phyloP scores from a whole-genome alignment of 2,329 filamentous ascomycete genomes.

The Talaromyces amestolkiae region DNA sequence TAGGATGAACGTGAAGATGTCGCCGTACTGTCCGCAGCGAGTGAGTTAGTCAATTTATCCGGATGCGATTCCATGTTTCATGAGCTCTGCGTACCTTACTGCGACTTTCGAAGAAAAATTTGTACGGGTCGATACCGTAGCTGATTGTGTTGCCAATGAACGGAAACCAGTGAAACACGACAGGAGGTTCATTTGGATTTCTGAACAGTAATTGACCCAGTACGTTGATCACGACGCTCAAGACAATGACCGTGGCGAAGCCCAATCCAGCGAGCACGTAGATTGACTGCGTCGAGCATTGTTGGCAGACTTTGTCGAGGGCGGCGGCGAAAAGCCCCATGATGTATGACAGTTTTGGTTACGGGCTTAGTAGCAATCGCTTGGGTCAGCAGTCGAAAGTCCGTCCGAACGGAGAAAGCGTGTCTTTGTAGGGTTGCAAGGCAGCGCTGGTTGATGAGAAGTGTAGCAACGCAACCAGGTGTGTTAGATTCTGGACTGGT shows the following conservation, averaged over 20 bases:
- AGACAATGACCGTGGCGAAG: constrained; percentile 49
- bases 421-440: too few relatives aligned
- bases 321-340: constrained; percentile 55
- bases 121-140: constrained; percentile 82
- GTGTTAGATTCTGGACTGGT: too few relatives aligned
- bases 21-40: constrained; percentile 63
- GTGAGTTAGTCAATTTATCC: neutral
- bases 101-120: constrained; percentile 63
- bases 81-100: constrained; percentile 63
- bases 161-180: constrained; percentile 65
- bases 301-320: constrained; percentile 45
- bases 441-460: neutral
- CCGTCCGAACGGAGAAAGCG: neutral
- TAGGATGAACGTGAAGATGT: constrained; percentile 86
- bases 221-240: constrained; percentile 73
- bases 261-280: constrained; percentile 47
- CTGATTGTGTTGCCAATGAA: constrained; percentile 86
- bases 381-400: neutral
- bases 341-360: constrained; percentile 20
- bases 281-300: constrained; percentile 47
- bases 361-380: neutral
- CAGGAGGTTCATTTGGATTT: constrained; percentile 73
- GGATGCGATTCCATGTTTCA: neutral
- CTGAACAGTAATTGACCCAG: constrained; percentile 74
- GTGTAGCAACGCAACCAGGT: neutral